phyloP scores from a whole-genome alignment of 768 basidiomycete genomes.

The Guyanaporus albipodus region DNA sequence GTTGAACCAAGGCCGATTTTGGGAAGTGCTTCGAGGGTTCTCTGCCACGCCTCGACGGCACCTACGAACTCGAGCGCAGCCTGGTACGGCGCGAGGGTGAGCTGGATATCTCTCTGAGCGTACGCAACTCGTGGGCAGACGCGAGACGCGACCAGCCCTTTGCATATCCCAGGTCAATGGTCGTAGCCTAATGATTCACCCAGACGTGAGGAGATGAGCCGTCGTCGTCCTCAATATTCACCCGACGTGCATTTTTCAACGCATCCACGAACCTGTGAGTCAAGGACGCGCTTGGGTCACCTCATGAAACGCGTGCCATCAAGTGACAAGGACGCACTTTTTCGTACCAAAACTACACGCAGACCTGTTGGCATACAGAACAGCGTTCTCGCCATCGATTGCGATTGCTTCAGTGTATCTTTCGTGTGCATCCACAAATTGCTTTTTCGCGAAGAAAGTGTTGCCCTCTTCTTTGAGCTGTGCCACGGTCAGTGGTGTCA shows the following conservation, averaged over 20 bases:
- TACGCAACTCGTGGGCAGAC: constrained; percentile 1
- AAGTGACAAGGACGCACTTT: background rate
- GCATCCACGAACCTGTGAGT: background rate
- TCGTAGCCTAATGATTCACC: background rate
- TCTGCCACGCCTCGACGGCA: background rate
- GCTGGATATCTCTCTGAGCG: background rate
- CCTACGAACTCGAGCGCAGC: background rate
- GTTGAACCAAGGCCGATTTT: background rate
- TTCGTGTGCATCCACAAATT: background rate
- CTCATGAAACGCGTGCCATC: background rate
- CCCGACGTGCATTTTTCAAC: background rate
- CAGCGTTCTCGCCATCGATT: background rate
- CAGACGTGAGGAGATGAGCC: background rate
- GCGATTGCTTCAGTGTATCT: constrained; percentile 4
- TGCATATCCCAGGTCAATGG: background rate
- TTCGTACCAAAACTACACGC: background rate
- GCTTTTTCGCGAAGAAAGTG: background rate
- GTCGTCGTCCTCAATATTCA: background rate
- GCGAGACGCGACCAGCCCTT: constrained; percentile 4
- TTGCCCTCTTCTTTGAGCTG: constrained; percentile 4
- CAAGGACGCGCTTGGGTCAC: no score
- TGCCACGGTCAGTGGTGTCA: background rate
- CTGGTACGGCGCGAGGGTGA: background rate
- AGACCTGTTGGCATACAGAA: constrained; percentile 1
- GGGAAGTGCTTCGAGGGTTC: background rate